Percentiles rank a stretch among this genome's conserved stretches.
Conservation (phyloP, 169 alveolate genomes). For the Eimeria falciformis region DNA sequence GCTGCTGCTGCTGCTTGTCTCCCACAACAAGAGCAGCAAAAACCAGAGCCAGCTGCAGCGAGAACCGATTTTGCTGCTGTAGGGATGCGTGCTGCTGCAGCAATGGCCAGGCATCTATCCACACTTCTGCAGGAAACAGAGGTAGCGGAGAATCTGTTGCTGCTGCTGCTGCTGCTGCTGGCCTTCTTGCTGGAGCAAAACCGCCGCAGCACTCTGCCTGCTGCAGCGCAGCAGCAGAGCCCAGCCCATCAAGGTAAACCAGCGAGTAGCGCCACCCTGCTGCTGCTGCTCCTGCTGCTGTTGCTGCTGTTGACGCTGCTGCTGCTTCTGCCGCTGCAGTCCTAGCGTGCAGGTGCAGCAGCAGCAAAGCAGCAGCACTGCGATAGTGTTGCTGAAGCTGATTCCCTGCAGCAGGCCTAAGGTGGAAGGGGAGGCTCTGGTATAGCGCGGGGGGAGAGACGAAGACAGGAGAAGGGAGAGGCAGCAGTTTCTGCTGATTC, state of each 20-base stretch:
- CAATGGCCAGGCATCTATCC: conserved; percentile 36
- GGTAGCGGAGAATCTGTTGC: conserved; percentile 33
- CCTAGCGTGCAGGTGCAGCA: conserved; percentile 51
- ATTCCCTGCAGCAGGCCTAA: background rate
- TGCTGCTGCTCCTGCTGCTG: conserved; percentile 18
- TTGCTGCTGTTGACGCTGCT: conserved; percentile 42
- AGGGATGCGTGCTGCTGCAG: conserved; percentile 61
- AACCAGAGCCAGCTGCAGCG: conserved; percentile 39
- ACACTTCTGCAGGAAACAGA: background rate
- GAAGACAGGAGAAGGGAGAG: background rate
- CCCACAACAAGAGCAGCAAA: conserved; percentile 4
- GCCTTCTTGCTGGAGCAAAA: conserved; percentile 11
- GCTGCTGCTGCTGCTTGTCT: conserved; percentile 24
- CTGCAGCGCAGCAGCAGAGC: conserved; percentile 42
- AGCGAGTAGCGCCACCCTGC: conserved; percentile 24
- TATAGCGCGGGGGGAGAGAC: background rate
- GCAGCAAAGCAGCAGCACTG: conserved; percentile 54
- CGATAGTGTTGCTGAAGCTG: conserved; percentile 45
- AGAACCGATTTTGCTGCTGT: conserved; percentile 25
- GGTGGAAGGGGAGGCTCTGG: background rate
- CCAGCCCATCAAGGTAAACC: conserved; percentile 41
- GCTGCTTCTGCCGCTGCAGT: conserved; percentile 57
- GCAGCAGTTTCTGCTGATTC: background rate
- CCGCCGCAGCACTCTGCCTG: conserved; percentile 56
- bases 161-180: conserved; percentile 27